phyloP scores from a whole-genome alignment of 305 asterid genomes.

The Rubia peregrina region DNA sequence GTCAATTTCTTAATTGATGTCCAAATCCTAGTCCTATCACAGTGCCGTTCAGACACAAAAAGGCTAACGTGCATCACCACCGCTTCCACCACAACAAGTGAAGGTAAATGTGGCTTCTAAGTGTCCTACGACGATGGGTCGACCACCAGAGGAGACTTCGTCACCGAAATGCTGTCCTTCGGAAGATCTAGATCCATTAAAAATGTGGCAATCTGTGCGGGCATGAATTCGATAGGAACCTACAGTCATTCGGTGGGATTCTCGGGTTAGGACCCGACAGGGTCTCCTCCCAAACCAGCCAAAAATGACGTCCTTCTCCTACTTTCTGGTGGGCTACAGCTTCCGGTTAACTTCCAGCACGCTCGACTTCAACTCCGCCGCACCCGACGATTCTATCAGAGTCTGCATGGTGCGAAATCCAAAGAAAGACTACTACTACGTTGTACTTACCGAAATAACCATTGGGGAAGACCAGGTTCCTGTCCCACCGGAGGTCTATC shows the following conservation, averaged over 20 bases:
- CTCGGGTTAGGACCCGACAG: slow-evolving; percentile 63
- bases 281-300: slow-evolving; percentile 57
- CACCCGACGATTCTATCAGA: slow-evolving; percentile 49
- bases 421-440: slow-evolving; percentile 40
- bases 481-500: slow-evolving; percentile 35
- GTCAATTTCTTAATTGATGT: neutral
- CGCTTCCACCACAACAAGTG: neutral
- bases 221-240: slow-evolving; percentile 50
- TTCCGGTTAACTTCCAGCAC: slow-evolving; percentile 45
- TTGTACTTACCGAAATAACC: slow-evolving; percentile 54
- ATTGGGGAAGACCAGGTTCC: slow-evolving; percentile 42
- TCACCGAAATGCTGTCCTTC: neutral
- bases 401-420: slow-evolving; percentile 51
- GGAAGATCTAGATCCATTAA: slow-evolving; percentile 31
- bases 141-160: neutral
- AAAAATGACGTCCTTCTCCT: slow-evolving; percentile 62
- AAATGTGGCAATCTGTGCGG: slow-evolving; percentile 64
- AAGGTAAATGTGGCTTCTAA: neutral
- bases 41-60: slow-evolving; percentile 23
- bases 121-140: neutral
- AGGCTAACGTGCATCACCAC: too few relatives aligned
- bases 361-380: slow-evolving; percentile 59
- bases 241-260: slow-evolving; percentile 52
- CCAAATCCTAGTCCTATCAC: slow-evolving; percentile 26
- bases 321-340: slow-evolving; percentile 64